Conservation (phyloP, 2,329 filamentous ascomycete species). For the Sporothrix mexicana region DNA sequence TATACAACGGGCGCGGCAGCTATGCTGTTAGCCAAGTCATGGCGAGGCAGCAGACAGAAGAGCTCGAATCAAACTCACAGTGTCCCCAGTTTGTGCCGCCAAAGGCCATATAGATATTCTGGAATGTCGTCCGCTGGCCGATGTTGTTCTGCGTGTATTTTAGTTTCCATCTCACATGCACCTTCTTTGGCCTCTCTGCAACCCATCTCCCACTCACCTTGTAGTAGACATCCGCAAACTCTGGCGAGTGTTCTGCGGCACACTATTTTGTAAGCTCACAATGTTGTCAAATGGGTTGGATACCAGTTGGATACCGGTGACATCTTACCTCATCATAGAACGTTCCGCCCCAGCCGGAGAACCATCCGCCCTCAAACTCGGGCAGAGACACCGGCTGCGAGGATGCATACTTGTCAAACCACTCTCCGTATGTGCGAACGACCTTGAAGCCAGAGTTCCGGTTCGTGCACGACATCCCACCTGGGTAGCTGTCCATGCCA, state of each 20-base stretch:
- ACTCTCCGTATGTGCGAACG: slow-evolving; percentile 60
- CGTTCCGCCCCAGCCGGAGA: slow-evolving; percentile 68
- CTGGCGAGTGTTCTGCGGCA: slow-evolving; percentile 51
- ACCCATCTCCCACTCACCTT: slow-evolving; percentile 42
- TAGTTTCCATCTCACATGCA: neutral
- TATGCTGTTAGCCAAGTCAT: slow-evolving; percentile 22
- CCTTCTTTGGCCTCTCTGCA: neutral
- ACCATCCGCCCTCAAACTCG: slow-evolving; percentile 68
- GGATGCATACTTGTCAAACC: slow-evolving; percentile 61
- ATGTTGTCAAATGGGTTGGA: neutral
- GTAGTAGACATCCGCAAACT: slow-evolving; percentile 62
- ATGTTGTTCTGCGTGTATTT: slow-evolving; percentile 50
- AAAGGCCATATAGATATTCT: slow-evolving; percentile 56
- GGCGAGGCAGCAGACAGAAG: neutral
- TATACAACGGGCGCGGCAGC: slow-evolving; percentile 57
- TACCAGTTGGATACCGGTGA: too few relatives aligned
- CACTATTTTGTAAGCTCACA: slow-evolving; percentile 42
- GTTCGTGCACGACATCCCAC: slow-evolving; percentile 57
- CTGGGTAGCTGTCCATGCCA: slow-evolving; percentile 54
- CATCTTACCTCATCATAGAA: slow-evolving; percentile 54
- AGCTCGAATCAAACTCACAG: slow-evolving; percentile 38
- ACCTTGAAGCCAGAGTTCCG: slow-evolving; percentile 55
- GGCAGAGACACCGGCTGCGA: slow-evolving; percentile 60
- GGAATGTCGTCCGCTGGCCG: slow-evolving; percentile 55
- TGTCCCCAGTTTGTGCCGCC: slow-evolving; percentile 85